phyloP scores from a whole-genome alignment of 768 basidiomycete genomes.

The Lentinula detonsa region DNA sequence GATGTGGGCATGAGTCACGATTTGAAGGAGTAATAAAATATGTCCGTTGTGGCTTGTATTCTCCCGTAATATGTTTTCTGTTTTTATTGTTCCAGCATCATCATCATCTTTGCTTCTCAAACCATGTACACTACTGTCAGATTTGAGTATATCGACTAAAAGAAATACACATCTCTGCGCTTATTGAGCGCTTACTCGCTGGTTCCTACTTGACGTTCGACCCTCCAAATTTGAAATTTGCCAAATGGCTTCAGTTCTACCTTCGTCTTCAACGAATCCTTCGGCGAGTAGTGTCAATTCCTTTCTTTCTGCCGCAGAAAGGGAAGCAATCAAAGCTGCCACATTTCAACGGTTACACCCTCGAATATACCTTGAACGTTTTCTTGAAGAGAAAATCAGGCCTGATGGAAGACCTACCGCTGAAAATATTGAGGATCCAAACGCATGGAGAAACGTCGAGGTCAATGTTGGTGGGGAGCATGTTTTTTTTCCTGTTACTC shows the following conservation, averaged over 20 bases:
- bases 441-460: constrained; percentile 67
- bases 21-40: background rate
- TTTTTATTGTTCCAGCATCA: background rate
- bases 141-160: too few species aligned
- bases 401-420: constrained; percentile 64
- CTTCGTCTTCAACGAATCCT: background rate
- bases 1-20: too few species aligned
- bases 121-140: background rate
- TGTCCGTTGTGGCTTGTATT: background rate
- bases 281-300: background rate
- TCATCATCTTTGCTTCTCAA: background rate
- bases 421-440: constrained; percentile 22
- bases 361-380: constrained; percentile 79
- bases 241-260: background rate
- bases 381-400: constrained; percentile 69
- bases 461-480: constrained; percentile 68
- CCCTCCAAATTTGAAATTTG: background rate
- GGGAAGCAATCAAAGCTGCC: constrained; percentile 36
- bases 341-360: constrained; percentile 91
- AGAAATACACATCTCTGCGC: too few species aligned
- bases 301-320: background rate
- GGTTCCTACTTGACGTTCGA: background rate
- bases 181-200: too few species aligned
- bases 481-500: background rate
- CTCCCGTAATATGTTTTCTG: background rate